Evolutionary conservation across 495 filamentous ascomycete species (phyloP).

Genomic region (Trichoderma asperelloides): DNA sequence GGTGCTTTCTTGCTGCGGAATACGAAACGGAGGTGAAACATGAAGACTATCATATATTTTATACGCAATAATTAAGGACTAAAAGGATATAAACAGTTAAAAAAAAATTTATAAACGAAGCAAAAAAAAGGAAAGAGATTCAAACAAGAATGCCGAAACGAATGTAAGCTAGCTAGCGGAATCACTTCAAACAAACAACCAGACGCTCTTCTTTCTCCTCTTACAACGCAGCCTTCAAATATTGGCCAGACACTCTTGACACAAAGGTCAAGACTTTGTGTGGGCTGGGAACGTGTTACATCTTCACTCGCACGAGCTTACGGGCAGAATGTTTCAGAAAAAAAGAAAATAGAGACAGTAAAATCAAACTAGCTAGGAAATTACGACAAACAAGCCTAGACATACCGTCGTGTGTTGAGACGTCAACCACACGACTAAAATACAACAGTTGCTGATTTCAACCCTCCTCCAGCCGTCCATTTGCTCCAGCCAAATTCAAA

Average conservation of each 20-base stretch:
- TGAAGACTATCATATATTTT: background rate
- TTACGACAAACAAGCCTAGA: conserved; percentile 10
- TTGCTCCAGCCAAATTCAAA: conserved; percentile 8
- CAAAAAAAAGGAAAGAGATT: background rate
- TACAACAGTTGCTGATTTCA: conserved; percentile 10
- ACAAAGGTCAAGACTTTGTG: background rate
- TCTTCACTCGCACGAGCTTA: background rate
- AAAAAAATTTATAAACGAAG: background rate
- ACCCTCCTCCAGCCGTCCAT: conserved; percentile 8
- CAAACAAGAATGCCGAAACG: background rate
- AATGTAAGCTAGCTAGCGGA: background rate
- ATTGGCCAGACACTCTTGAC: background rate
- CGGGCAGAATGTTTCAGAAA: background rate
- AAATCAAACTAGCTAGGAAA: conserved; percentile 12
- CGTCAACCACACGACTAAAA: conserved; percentile 10
- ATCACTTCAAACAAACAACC: background rate
- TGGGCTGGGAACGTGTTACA: background rate
- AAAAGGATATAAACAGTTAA: background rate
- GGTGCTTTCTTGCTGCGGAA: conserved; percentile 72
- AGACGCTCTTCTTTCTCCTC: background rate
- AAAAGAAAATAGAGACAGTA: background rate
- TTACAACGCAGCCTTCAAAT: background rate
- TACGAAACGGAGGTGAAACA: conserved; percentile 22
- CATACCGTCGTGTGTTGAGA: conserved; percentile 8
- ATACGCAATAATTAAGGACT: too few relatives aligned